Evolutionary conservation across 1,284 basidiomycete genomes (phyloP).

Genomic region (Stygiomarasmius scandens): DNA sequence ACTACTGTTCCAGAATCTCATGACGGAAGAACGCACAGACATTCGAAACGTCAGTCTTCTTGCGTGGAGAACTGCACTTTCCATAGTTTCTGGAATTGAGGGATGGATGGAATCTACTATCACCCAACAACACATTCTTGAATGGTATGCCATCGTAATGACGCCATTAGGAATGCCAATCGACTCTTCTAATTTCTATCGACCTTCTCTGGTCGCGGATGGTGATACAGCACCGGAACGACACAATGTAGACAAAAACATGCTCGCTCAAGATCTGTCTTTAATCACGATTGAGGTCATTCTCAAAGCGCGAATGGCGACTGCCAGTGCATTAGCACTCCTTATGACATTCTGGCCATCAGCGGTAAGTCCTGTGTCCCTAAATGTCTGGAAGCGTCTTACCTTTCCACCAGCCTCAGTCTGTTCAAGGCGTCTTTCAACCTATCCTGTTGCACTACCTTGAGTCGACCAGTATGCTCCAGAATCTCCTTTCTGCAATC

Average conservation of each 20-base stretch:
- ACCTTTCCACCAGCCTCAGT: conserved; percentile 27
- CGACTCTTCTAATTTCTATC: conserved; percentile 75
- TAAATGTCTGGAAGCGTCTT: conserved; percentile 1
- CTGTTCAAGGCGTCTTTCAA: conserved; percentile 64
- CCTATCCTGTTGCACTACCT: conserved; percentile 80
- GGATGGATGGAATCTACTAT: conserved; percentile 57
- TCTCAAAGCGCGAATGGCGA: conserved; percentile 81
- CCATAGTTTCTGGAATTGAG: conserved; percentile 48
- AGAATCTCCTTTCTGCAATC: conserved; percentile 84
- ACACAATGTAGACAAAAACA: conserved; percentile 96
- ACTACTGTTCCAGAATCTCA: conserved; percentile 92
- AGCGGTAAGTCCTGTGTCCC: conserved; percentile 42
- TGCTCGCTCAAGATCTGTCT: conserved; percentile 90
- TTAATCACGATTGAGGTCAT: conserved; percentile 82
- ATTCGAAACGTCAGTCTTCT: conserved; percentile 81
- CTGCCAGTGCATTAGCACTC: conserved; percentile 80
- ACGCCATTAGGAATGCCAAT: conserved; percentile 88
- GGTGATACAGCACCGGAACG: conserved; percentile 58
- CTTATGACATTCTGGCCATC: conserved; percentile 71
- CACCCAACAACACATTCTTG: conserved; percentile 57
- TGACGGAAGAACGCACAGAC: conserved; percentile 89
- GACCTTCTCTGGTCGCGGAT: conserved; percentile 52
- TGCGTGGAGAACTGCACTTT: conserved; percentile 79
- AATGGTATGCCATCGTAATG: conserved; percentile 91
- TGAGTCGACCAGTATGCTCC: conserved; percentile 88